phyloP scores from a whole-genome alignment of 1,284 basidiomycete species.

The Ceratobasidium sp. region DNA sequence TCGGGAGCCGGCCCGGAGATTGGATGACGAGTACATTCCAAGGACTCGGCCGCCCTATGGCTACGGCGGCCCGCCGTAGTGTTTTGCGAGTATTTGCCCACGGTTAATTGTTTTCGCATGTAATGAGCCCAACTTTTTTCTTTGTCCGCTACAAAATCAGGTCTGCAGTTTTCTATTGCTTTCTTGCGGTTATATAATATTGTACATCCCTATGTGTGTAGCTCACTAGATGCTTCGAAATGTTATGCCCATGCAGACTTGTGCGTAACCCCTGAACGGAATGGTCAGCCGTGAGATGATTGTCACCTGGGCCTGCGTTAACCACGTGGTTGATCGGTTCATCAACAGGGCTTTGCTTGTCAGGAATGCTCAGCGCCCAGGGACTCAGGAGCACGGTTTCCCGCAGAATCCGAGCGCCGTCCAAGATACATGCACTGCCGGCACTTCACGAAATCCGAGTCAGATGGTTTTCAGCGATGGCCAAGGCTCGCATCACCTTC shows the following conservation, averaged over 20 bases:
- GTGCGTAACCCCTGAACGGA: neutral
- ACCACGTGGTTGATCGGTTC: too few relatives aligned
- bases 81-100: constrained; percentile 3
- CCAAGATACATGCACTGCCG: too few relatives aligned
- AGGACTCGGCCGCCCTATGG: constrained; percentile 19
- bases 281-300: too few relatives aligned
- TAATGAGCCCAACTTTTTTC: neutral
- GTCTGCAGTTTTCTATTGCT: neutral
- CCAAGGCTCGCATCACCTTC: too few relatives aligned
- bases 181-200: constrained; percentile 18
- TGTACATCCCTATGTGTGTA: constrained; percentile 1
- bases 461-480: too few relatives aligned
- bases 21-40: constrained; percentile 19
- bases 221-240: neutral
- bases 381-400: too few relatives aligned
- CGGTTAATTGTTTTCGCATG: neutral
- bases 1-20: constrained; percentile 13
- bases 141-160: neutral
- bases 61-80: neutral
- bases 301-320: too few relatives aligned
- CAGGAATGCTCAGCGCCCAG: too few relatives aligned
- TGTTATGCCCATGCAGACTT: neutral
- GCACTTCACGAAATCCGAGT: too few relatives aligned
- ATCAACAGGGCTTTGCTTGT: too few relatives aligned
- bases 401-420: too few relatives aligned